These are phyloP conservation scores for Ilyonectria mors-panacis DNA, from an alignment of 2,329 filamentous ascomycete species.

Conservation along the genomic window DNA sequence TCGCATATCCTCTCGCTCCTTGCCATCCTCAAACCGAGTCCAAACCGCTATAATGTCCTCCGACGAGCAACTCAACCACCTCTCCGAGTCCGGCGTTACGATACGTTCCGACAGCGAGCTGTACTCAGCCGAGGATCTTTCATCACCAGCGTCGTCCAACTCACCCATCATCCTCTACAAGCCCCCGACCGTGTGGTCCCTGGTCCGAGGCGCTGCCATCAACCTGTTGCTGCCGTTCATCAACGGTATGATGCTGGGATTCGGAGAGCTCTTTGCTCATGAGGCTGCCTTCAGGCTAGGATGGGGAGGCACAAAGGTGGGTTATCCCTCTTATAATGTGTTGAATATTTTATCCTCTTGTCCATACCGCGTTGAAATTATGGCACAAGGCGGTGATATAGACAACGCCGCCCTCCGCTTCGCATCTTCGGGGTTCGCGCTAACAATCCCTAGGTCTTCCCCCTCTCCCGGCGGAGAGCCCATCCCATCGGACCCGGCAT, in stretches of 20 bases:
- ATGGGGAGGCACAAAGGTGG: slow-evolving; percentile 94
- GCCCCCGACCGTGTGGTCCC: slow-evolving; percentile 87
- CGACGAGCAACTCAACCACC: slow-evolving; percentile 65
- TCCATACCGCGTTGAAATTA: not conserved
- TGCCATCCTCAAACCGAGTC: not conserved
- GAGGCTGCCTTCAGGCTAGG: slow-evolving; percentile 94
- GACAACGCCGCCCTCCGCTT: not conserved
- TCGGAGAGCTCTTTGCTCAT: slow-evolving; percentile 96
- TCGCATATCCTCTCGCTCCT: not conserved
- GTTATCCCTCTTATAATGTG: slow-evolving; percentile 38
- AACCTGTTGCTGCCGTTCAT: slow-evolving; percentile 96
- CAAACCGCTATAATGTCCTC: slow-evolving; percentile 63
- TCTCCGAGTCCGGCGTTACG: slow-evolving; percentile 82
- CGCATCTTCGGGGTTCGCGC: not conserved
- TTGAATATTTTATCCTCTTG: not conserved
- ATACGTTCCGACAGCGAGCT: slow-evolving; percentile 88
- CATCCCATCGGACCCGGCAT: slow-evolving; percentile 85
- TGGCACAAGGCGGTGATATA: not conserved
- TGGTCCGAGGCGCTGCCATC: slow-evolving; percentile 91
- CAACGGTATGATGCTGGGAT: slow-evolving; percentile 98
- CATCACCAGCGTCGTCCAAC: slow-evolving; percentile 73
- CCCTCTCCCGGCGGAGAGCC: slow-evolving; percentile 70
- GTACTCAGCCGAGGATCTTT: slow-evolving; percentile 78
- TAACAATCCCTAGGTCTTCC: slow-evolving; percentile 66
- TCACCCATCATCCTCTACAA: slow-evolving; percentile 88